These are phyloP conservation scores for Hymenoscyphus infarciens DNA, from an alignment of 2,329 filamentous ascomycete genomes.

Conservation along the genomic window DNA sequence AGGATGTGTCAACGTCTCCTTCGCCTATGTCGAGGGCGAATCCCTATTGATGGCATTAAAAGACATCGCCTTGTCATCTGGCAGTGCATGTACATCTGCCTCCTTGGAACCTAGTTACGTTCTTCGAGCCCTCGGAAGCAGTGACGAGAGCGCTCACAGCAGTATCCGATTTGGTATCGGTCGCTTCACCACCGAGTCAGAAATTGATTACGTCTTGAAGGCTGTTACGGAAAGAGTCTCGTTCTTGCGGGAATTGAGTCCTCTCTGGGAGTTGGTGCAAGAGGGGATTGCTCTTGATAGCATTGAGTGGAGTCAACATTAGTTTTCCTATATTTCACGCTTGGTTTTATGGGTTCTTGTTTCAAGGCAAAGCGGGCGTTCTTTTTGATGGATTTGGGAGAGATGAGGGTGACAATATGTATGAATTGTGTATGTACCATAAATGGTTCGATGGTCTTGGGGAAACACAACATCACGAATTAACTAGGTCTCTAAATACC, in stretches of 20 bases:
- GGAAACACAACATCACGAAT: background rate
- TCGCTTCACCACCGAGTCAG: conserved; percentile 88
- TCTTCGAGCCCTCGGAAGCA: conserved; percentile 87
- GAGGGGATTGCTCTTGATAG: conserved; percentile 93
- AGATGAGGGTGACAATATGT: background rate
- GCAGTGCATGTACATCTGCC: conserved; percentile 94
- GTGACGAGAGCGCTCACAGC: conserved; percentile 95
- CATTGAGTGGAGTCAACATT: conserved; percentile 98
- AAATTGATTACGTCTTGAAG: conserved; percentile 97
- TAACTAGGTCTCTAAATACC: background rate
- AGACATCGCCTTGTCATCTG: conserved; percentile 94
- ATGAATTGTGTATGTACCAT: conserved; percentile 5
- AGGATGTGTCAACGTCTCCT: conserved; percentile 96
- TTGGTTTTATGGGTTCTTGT: background rate
- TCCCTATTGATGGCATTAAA: conserved; percentile 97
- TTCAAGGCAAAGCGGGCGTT: background rate
- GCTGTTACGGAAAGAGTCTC: conserved; percentile 86
- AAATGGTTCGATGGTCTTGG: background rate
- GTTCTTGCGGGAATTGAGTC: conserved; percentile 91
- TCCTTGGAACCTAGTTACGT: conserved; percentile 97
- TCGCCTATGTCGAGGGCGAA: conserved; percentile 97
- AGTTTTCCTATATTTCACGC: conserved; percentile 24
- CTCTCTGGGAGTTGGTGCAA: conserved; percentile 95
- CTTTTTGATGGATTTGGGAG: background rate
- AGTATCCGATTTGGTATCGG: conserved; percentile 98